Evolutionary conservation across 2,329 filamentous ascomycete species (phyloP).

Genomic region (Emergomyces orientalis): DNA sequence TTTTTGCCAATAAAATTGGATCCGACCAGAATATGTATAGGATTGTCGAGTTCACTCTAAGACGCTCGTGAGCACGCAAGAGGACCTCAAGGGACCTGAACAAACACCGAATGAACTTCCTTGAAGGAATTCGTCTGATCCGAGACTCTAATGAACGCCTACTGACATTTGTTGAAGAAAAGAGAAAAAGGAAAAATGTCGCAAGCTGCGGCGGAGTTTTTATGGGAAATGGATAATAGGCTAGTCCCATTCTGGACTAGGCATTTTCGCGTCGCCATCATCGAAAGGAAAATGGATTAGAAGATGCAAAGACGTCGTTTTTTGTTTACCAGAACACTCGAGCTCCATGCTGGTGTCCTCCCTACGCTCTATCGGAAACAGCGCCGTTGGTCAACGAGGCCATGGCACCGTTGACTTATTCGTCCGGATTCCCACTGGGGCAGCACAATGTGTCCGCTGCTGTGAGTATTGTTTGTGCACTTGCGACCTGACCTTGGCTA

Average conservation of each 20-base stretch:
- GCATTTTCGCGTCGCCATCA: conserved; percentile 5
- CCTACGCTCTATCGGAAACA: not conserved
- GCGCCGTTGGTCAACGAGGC: not conserved
- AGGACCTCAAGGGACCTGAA: conserved; percentile 76
- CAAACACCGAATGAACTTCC: conserved; percentile 64
- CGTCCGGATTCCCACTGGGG: conserved; percentile 21
- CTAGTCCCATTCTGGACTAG: conserved; percentile 29
- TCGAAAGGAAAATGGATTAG: conserved; percentile 3
- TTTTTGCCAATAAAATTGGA: conserved; percentile 38
- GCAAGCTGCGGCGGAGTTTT: conserved; percentile 7
- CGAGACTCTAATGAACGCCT: conserved; percentile 99
- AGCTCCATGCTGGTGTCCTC: not conserved
- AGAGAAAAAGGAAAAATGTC: conserved; percentile 34
- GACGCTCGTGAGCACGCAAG: conserved; percentile 96
- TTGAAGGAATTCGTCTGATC: conserved; percentile 53
- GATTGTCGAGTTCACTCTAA: conserved; percentile 68
- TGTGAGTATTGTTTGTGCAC: conserved; percentile 18
- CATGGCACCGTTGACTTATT: conserved; percentile 35
- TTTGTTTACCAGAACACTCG: not conserved
- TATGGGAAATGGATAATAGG: conserved; percentile 3
- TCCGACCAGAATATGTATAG: conserved; percentile 57
- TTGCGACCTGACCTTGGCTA: conserved; percentile 13
- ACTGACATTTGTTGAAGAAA: conserved; percentile 47
- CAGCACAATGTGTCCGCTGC: conserved; percentile 16
- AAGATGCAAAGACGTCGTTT: not conserved